A percentile compares a stretch with the other conserved stretches of the same genome.
phyloP scores from a whole-genome alignment of 176 grass and related monocot genomes.

The Musa itinerans region DNA sequence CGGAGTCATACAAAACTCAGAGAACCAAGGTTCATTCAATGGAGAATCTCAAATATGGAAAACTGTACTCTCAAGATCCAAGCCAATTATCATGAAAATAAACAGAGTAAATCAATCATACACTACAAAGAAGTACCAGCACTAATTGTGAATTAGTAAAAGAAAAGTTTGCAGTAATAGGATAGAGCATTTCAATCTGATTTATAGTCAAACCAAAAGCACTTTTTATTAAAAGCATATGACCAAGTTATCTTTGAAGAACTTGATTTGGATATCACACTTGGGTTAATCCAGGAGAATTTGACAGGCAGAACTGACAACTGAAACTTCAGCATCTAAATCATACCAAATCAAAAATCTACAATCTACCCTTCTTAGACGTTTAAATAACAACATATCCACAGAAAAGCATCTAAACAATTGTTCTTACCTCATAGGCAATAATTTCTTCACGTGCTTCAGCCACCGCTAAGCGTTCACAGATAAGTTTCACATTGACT shows the following conservation, averaged over 20 bases:
- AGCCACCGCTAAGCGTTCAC: constrained; percentile 43
- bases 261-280: no score
- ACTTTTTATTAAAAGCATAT: no score
- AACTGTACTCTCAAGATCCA: not conserved
- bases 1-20: not conserved
- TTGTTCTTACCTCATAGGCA: constrained; percentile 51
- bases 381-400: not conserved
- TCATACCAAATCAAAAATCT: not conserved
- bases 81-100: no score
- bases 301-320: not conserved
- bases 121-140: no score
- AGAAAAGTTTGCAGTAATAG: no score
- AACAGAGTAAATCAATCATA: no score
- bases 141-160: no score
- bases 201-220: no score
- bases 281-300: no score
- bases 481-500: constrained; percentile 46
- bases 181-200: no score
- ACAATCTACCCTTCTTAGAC: not conserved
- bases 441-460: constrained; percentile 77
- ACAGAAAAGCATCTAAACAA: not conserved
- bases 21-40: not conserved
- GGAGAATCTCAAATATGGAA: not conserved
- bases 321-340: not conserved
- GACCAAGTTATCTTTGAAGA: no score